phyloP scores from a whole-genome alignment of 768 basidiomycete species.

The Naganishia antarctica region DNA sequence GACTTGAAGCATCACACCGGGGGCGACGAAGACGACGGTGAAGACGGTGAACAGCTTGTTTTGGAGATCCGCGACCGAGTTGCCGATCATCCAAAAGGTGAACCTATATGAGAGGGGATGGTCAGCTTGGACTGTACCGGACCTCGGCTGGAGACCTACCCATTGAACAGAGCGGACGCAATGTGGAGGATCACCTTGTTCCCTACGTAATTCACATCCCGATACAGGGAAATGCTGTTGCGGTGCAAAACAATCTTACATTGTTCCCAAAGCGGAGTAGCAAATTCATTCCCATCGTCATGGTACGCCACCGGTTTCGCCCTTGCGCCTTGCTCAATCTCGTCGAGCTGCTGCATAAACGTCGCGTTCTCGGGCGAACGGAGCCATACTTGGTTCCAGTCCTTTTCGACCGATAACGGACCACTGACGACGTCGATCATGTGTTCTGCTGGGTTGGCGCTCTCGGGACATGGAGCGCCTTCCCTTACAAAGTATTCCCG shows the following conservation, averaged over 20 bases:
- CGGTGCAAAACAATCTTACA: conserved; percentile 22
- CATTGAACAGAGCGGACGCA: conserved; percentile 37
- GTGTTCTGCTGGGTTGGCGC: conserved; percentile 70
- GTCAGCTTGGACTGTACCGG: too few relatives aligned
- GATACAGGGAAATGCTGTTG: conserved; percentile 57
- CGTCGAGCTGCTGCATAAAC: conserved; percentile 51
- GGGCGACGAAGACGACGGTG: conserved; percentile 39
- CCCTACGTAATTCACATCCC: conserved; percentile 49
- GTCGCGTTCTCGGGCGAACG: conserved; percentile 58
- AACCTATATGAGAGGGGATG: too few relatives aligned
- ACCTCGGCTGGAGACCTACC: too few relatives aligned
- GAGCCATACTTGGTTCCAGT: conserved; percentile 79
- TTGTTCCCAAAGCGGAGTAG: conserved; percentile 30
- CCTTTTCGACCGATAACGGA: conserved; percentile 60
- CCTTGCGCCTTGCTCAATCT: conserved; percentile 53
- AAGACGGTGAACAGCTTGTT: conserved; percentile 70
- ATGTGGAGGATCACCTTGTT: conserved; percentile 48
- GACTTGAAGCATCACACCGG: conserved; percentile 54
- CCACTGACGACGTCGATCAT: conserved; percentile 61
- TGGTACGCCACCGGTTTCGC: conserved; percentile 51
- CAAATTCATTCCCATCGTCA: conserved; percentile 38
- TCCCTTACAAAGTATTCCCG: conserved; percentile 15
- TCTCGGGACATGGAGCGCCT: conserved; percentile 53
- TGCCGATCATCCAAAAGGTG: conserved; percentile 66
- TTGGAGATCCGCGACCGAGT: conserved; percentile 62